Evolutionary conservation across 1,284 basidiomycete species (phyloP).

Genomic region (Dichomitus squalens): DNA sequence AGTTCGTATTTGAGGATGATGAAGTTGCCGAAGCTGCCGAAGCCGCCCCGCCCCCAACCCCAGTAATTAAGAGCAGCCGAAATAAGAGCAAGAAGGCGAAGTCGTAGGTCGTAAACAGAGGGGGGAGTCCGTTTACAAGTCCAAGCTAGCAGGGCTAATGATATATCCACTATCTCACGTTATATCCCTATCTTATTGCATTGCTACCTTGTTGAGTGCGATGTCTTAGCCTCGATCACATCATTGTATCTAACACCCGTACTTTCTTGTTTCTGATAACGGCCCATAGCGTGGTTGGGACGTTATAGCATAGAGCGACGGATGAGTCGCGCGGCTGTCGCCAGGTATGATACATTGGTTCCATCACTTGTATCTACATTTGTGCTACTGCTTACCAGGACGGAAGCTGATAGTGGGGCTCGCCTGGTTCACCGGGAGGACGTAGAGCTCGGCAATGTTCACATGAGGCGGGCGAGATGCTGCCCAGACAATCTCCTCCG

Average conservation of each 20-base stretch:
- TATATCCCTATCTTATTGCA: slow-evolving; percentile 24
- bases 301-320: background rate
- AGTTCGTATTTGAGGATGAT: slow-evolving; percentile 76
- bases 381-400: slow-evolving; percentile 33
- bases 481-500: slow-evolving; percentile 97
- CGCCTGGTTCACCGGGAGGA: slow-evolving; percentile 85
- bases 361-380: background rate
- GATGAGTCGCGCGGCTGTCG: background rate
- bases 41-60: slow-evolving; percentile 28
- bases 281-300: background rate
- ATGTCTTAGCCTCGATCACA: slow-evolving; percentile 11
- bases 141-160: background rate
- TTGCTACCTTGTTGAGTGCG: slow-evolving; percentile 18
- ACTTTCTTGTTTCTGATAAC: background rate
- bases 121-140: background rate
- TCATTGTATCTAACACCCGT: background rate
- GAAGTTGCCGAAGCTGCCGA: slow-evolving; percentile 37
- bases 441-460: slow-evolving; percentile 80
- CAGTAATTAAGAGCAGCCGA: slow-evolving; percentile 48
- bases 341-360: slow-evolving; percentile 15
- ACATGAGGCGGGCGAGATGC: slow-evolving; percentile 87
- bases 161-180: slow-evolving; percentile 21
- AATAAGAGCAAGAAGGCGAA: slow-evolving; percentile 47
- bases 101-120: slow-evolving; percentile 23
- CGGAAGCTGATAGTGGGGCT: slow-evolving; percentile 61